phyloP scores from a whole-genome alignment of 2,329 filamentous ascomycete species.

The Tympanopsis confertula region DNA sequence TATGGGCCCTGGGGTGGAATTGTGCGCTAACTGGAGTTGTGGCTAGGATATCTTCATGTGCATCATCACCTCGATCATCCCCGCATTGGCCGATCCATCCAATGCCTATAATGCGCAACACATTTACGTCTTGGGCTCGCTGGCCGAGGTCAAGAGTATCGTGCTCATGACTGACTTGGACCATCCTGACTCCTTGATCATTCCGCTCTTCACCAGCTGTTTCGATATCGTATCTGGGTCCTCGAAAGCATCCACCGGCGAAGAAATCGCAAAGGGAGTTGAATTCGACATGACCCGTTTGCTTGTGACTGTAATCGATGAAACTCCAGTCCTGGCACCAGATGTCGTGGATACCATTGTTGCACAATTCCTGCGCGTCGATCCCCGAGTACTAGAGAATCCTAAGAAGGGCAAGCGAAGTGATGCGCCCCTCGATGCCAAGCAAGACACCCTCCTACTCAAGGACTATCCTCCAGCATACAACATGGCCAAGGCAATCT shows the following conservation, averaged over 20 bases:
- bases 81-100: not conserved
- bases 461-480: slow-evolving; percentile 58
- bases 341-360: slow-evolving; percentile 56
- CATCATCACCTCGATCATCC: slow-evolving; percentile 30
- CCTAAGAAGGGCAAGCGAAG: not conserved
- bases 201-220: slow-evolving; percentile 47
- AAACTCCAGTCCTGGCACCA: slow-evolving; percentile 42
- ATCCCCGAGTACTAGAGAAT: slow-evolving; percentile 24
- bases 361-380: slow-evolving; percentile 56
- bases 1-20: not conserved
- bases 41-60: slow-evolving; percentile 53
- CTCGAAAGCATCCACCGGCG: slow-evolving; percentile 21
- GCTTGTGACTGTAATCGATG: slow-evolving; percentile 52
- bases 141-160: slow-evolving; percentile 57
- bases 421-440: slow-evolving; percentile 24
- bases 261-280: slow-evolving; percentile 54
- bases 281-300: slow-evolving; percentile 59
- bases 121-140: slow-evolving; percentile 48
- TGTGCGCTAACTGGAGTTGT: not conserved
- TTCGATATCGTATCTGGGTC: slow-evolving; percentile 41
- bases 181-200: slow-evolving; percentile 42
- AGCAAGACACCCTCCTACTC: slow-evolving; percentile 41
- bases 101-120: slow-evolving; percentile 29
- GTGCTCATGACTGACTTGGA: slow-evolving; percentile 57
- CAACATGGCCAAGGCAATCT: slow-evolving; percentile 59